Conservation (phyloP, 495 filamentous ascomycete genomes). For the Penicillium cinerascens region DNA sequence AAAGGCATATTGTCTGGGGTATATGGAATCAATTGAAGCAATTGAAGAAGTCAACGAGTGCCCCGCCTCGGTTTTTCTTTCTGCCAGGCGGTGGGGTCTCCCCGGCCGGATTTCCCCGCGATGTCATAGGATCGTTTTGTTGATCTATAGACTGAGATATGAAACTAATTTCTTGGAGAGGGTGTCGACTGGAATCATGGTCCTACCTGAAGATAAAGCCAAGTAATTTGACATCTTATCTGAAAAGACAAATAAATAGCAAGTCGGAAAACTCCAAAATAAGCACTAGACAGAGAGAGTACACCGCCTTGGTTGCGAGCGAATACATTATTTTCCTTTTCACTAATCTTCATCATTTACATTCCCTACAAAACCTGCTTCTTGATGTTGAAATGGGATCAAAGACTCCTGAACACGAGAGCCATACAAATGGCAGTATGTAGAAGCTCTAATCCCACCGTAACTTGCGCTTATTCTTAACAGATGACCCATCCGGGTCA, state of each 20-base stretch:
- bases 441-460: not conserved
- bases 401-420: conserved; percentile 25
- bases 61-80: conserved; percentile 16
- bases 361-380: not conserved
- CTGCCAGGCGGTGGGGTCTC: conserved; percentile 10
- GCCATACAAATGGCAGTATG: conserved; percentile 23
- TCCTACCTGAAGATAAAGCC: not conserved
- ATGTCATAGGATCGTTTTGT: not conserved
- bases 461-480: not conserved
- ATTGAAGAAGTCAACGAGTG: conserved; percentile 5
- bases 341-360: not conserved
- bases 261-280: not conserved
- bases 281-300: not conserved
- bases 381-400: conserved; percentile 32
- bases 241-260: not conserved
- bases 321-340: not conserved
- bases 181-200: not conserved
- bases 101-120: conserved; percentile 7
- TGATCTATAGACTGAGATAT: not conserved
- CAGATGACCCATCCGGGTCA: conserved; percentile 23
- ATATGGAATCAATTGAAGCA: not conserved
- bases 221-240: too few relatives aligned
- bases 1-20: conserved; percentile 29
- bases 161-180: not conserved
- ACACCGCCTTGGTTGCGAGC: not conserved